Evolutionary conservation across 805 yeast genomes (phyloP), one percentile per base, ranked within the genome.

Genomic region (Metschnikowia lochheadii): DNA sequence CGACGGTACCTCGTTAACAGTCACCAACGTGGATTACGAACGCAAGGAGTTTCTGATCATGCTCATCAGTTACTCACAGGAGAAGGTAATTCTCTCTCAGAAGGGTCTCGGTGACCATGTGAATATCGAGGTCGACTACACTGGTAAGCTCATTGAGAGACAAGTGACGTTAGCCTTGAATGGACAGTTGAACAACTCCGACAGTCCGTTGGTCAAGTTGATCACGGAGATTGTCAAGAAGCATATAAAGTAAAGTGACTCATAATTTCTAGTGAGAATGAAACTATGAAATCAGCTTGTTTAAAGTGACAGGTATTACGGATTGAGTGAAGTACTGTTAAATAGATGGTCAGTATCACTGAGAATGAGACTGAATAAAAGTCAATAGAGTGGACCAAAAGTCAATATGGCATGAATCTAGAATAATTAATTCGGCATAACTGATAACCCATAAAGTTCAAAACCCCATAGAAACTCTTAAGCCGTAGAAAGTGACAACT

Each of bases 1-100:
- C 15, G 99, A 94, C 64, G 99, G 99, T 34, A 86, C 96, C 1
- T 88, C 96, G 20, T 76, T 94, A 56, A 94, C 99, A 0, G 84
- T 94, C 10, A 89, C 92, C 0, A 75, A 74, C 23, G 97, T 91
- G 3, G 84, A 90, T 63, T 82, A 83, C 58, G 63, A 61, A 6
- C 63, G 58, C 5, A 68, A 64, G 23, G 77, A 79, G 15, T 94
- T 94, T 61, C 80, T 88, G 45, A 89, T 94, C 49, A 88, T 91
- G 85, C 84, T 94, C 85, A 87, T 94, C 50, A 85, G 88, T 38
- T 91, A 91, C 64, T 90, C 98, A 0, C 98, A 94, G 67, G 78
- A 75, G 13, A 83, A 82, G 63, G 97, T 94, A 20, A 74, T 86
- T 2, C 69, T 90, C 68, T 85, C 97, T 6, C 58, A 63, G 50